Evolutionary conservation across 352 stramenopile species (phyloP), one percentile per base, ranked within the genome.

Genomic region (Poterioochromonas sp.): DNA sequence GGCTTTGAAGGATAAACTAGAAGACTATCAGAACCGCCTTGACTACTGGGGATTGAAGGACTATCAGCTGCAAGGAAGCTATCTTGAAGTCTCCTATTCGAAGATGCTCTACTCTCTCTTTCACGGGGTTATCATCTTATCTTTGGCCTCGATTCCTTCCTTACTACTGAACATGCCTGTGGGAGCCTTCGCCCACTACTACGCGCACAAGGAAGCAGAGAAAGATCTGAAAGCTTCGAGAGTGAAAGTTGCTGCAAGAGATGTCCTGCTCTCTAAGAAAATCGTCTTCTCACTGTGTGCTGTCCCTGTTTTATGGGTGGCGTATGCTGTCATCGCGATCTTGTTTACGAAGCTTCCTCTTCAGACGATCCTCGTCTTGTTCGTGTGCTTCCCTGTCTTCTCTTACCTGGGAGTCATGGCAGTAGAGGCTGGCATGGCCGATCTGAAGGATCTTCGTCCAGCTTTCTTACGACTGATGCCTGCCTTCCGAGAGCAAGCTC

Each of bases 231-330:
- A 83, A 22, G 79, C 88, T 11, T 95, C 90, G 65, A 93, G 90
- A 73, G 92, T 97, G 70, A 97, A 97, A 79, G 88, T 97, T 49
- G 84, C 87, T 32, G 92, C 86, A 22, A 87, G 88, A 26, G 92
- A 97, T 73, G 91, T 97, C 1, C 73, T 96, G 60, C 76, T 95
- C 32, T 94, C 88, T 82, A 94, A 95, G 84, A 96, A 96, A 83
- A 95, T 97, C 76, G 85, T 92, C 73, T 92, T 95, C 62, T 95
- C 89, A 44, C 93, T 95, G 41, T 85, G 96, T 43, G 88, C 92
- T 0, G 89, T 97, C 68, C 91, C 91, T 15, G 78, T 87, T 73
- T 84, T 96, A 5, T 95, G 91, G 89, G 68, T 95, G 78, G 80
- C 89, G 34, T 96, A 97, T 82, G 81, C 91, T 37, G 76, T 93